Percentiles rank a stretch among this genome's conserved stretches.
Conservation (phyloP, 805 yeast species). For the Priceomyces carsonii region DNA sequence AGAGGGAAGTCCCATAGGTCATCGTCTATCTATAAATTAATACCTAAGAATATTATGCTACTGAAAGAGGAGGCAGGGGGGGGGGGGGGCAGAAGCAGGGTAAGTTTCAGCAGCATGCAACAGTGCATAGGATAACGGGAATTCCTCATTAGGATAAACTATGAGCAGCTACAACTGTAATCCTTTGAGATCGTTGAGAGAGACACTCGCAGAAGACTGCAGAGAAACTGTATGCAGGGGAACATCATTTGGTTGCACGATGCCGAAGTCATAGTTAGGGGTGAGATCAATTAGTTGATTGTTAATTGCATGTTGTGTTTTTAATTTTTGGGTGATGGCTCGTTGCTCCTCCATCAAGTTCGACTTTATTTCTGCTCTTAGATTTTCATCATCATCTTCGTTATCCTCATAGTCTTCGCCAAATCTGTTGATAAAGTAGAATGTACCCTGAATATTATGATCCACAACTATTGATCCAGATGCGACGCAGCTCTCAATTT, state of each 20-base stretch:
- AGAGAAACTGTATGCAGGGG: constrained; percentile 6
- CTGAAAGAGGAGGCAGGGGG: too few species aligned
- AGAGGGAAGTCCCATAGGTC: too few species aligned
- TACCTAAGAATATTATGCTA: too few species aligned
- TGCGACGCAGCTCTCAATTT: constrained; percentile 58
- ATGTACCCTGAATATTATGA: constrained; percentile 64
- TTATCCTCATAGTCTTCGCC: constrained; percentile 8
- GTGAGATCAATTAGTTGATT: constrained; percentile 14
- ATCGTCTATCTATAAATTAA: too few species aligned
- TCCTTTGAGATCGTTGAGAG: constrained; percentile 13
- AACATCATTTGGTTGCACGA: constrained; percentile 5
- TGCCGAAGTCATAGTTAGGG: constrained; percentile 13
- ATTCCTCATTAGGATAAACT: too few species aligned
- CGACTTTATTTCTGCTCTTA: constrained; percentile 10
- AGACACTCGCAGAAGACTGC: constrained; percentile 9
- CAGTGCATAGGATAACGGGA: too few species aligned
- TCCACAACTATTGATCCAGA: constrained; percentile 64
- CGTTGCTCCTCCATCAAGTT: constrained; percentile 19
- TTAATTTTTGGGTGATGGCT: constrained; percentile 14
- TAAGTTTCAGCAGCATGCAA: too few species aligned
- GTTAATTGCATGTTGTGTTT: constrained; percentile 9
- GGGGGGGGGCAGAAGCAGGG: too few species aligned
- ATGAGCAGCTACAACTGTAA: constrained; percentile 7
- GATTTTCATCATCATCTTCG: constrained; percentile 10
- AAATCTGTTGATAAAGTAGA: constrained; percentile 55